phyloP scores from a whole-genome alignment of 441 rosid genomes.

The Populus hybrid region DNA sequence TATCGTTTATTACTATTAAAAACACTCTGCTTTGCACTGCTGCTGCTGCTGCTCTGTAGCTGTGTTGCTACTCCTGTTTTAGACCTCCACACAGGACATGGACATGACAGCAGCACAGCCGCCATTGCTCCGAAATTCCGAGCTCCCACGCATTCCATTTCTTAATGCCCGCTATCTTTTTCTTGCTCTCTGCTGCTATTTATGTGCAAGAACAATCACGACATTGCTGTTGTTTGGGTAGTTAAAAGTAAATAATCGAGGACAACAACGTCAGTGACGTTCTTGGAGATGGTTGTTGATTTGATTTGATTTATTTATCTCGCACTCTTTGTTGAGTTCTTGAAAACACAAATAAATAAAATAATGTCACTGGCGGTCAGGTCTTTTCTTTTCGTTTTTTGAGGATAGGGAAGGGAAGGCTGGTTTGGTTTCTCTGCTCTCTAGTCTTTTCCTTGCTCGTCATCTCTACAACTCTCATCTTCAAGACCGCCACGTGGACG shows the following conservation, averaged over 20 bases:
- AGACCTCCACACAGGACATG: constrained; percentile 34
- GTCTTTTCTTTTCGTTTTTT: background rate
- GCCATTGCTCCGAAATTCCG: constrained; percentile 55
- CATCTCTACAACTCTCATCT: constrained; percentile 16
- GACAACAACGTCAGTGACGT: background rate
- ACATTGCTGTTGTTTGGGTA: background rate
- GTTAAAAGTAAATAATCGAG: background rate
- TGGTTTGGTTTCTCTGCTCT: constrained; percentile 16
- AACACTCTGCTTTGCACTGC: constrained; percentile 16
- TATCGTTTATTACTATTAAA: constrained; percentile 21
- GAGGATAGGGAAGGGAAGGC: constrained; percentile 12
- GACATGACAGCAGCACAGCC: constrained; percentile 20
- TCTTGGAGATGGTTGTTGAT: background rate
- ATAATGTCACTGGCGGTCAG: too few relatives aligned
- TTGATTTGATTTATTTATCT: too few relatives aligned
- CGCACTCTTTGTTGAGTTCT: constrained; percentile 7
- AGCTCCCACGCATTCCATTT: constrained; percentile 26
- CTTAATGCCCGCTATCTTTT: background rate
- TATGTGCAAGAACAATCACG: background rate
- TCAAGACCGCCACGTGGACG: constrained; percentile 31
- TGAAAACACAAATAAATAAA: too few relatives aligned
- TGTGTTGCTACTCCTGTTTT: background rate
- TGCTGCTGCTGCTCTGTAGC: background rate
- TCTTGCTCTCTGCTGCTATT: background rate
- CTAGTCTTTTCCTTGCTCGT: background rate